phyloP scores from a whole-genome alignment of 139 green algal genomes.

The Dunaliella primolecta region DNA sequence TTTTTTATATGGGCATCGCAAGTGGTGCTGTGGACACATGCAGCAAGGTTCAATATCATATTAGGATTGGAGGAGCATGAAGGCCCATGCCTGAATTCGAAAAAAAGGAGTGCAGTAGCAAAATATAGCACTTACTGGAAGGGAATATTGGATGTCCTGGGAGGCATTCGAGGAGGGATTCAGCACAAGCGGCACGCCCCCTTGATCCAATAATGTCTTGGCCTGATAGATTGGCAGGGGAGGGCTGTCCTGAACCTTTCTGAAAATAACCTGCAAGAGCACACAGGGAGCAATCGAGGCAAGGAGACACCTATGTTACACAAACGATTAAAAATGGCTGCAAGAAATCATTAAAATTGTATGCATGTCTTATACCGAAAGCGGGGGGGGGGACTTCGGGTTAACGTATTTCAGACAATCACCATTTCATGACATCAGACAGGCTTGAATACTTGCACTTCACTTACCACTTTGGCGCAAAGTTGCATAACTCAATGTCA shows the following conservation, averaged over 20 bases:
- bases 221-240: not conserved
- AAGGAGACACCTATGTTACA: not conserved
- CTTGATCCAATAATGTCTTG: not conserved
- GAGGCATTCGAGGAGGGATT: not conserved
- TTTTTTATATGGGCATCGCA: not conserved
- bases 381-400: too few relatives aligned
- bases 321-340: not conserved
- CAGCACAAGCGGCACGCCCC: not conserved
- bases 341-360: not conserved
- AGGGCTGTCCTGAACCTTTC: not conserved
- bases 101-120: not conserved
- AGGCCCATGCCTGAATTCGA: not conserved
- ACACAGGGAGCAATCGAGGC: not conserved
- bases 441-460: not conserved
- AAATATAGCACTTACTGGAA: not conserved
- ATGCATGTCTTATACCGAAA: not conserved
- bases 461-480: too few relatives aligned
- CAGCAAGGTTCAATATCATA: too few relatives aligned
- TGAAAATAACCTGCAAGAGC: not conserved
- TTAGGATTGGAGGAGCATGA: not conserved
- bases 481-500: too few relatives aligned
- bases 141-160: not conserved
- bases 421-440: not conserved
- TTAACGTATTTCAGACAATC: not conserved
- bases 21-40: not conserved